Base-by-base conservation (phyloP, 208 protist genomes). In the Acanthamoeba lenticulata region DNA sequence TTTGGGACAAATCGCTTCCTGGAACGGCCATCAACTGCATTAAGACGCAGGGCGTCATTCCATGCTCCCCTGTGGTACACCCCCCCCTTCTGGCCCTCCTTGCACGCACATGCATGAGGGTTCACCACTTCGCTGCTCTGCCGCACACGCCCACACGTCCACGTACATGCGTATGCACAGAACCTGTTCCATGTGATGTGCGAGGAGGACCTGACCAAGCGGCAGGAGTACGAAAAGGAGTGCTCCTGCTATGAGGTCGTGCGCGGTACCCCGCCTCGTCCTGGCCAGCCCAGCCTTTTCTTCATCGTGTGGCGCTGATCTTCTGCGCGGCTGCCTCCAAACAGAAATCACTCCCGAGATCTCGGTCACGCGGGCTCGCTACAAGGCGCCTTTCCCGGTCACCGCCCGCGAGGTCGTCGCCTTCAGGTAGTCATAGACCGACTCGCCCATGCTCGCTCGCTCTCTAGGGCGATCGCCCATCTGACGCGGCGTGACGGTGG, bases 151-250 rank as follows among this genome's bases (percentile, higher is more conserved):
- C n/a, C n/a, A n/a, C n/a, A n/a, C n/a, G n/a, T n/a, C n/a, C n/a
- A n/a, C n/a, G n/a, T n/a, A n/a, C n/a, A n/a, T 5, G 3, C 57
- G n/a, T 67, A 29, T 67, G 52, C 17, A 9, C 19, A 79, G 69
- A 79, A 79, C 40, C 69, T 79, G 69, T 79, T 79, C 40, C 27
- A 79, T 19, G 32, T 79, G 69, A 40, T 79, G 69, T 79, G 69
- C 40, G 69, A 79, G 27, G 69, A 79, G 40, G 69, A 79, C 69
- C 40, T 79, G 69, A 29, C 69, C 32, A 79, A 79, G 36, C 32
- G 69, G 6, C 69, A 79, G 19, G 69, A 79, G 36, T 79, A 79
- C 69, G 69, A 79, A 36, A 79, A 79, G 69, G 69, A 79, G 32
- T 79, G 69, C 36, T 47, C 69, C 36, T 79, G 69, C 69, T 79